A percentile compares a stretch with the other conserved stretches of the same genome.
phyloP scores from a whole-genome alignment of 2,329 filamentous ascomycete species.

The Botrytis fragariae region DNA sequence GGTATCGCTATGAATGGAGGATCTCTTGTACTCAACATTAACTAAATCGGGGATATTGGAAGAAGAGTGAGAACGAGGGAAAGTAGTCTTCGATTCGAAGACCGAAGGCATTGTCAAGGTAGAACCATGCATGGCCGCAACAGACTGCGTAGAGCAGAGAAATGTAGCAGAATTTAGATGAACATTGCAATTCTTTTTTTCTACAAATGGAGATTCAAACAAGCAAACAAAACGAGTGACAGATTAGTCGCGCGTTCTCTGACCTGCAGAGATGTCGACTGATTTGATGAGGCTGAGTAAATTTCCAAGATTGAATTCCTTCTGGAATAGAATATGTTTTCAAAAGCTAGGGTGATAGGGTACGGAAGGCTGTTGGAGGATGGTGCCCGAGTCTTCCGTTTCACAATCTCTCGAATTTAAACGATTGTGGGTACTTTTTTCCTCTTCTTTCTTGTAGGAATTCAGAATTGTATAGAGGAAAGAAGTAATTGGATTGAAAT shows the following conservation, averaged over 20 bases:
- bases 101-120: slow-evolving; percentile 36
- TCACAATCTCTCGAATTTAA: slow-evolving; percentile 17
- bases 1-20: slow-evolving; percentile 26
- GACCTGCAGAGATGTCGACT: slow-evolving; percentile 18
- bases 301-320: not conserved
- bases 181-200: slow-evolving; percentile 12
- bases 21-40: slow-evolving; percentile 31
- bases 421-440: slow-evolving; percentile 1
- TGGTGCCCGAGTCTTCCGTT: slow-evolving; percentile 6
- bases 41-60: slow-evolving; percentile 35
- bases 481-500: not conserved
- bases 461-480: not conserved
- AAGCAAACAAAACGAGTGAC: slow-evolving; percentile 10
- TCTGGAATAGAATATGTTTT: slow-evolving; percentile 3
- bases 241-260: slow-evolving; percentile 11
- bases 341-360: not conserved
- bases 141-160: slow-evolving; percentile 24
- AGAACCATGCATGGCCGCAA: slow-evolving; percentile 35
- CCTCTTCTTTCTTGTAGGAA: not conserved
- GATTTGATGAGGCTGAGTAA: slow-evolving; percentile 15
- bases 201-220: slow-evolving; percentile 1
- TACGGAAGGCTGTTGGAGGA: not conserved
- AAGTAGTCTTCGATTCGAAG: slow-evolving; percentile 31
- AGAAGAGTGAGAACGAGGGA: slow-evolving; percentile 39
- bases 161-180: slow-evolving; percentile 16